Base-by-base conservation (phyloP, 1,284 basidiomycete species). In the Porodaedalea pini region DNA sequence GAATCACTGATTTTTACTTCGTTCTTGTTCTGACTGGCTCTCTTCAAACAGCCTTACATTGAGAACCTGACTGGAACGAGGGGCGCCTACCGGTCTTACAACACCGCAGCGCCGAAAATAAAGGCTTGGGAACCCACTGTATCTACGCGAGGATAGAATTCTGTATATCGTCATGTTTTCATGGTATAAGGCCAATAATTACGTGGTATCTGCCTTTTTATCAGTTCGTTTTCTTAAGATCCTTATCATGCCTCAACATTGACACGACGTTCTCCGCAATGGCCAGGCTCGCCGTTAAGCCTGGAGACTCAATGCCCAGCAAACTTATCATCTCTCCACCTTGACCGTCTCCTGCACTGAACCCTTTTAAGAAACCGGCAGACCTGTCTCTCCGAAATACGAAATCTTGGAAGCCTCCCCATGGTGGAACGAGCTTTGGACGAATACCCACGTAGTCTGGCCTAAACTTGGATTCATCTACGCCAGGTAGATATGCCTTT, bases 401-500 rank as follows among this genome's bases (percentile, higher is more conserved):
- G 68, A 98, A 98, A 69, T 99, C 96, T 62, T 88, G 84, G 69
- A 98, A 96, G 0, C 86, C 86, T 4, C 78, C 80, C 10, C 78
- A 76, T 0, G 91, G 90, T 1, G 83, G 80, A 4, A 85, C 82
- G 13, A 98, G 76, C 71, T 98, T 98, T 2, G 96, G 94, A 57
- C 96, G 79, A 62, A 99, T 85, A 1, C 96, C 96, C 21, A 88
- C 86, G 69, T 98, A 98, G 71, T 97, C 95, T 2, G 93, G 88
- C 59, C 82, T 77, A 53, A 99, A 77, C 0, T 85, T 84, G 6
- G 84, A 77, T 2, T 80, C 67, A 7, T 70, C 67, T 15, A 98
- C 81, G 5, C 74, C 77, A 0, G 94, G 92, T 36, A 99, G 76
- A 72, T 95, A 96, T 43, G 74, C 74, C 19, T 72, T 78, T 13